These are phyloP conservation scores for Haplosporangium sp. DNA, from an alignment of 371 early-diverging fungal genomes.

Conservation along the genomic window DNA sequence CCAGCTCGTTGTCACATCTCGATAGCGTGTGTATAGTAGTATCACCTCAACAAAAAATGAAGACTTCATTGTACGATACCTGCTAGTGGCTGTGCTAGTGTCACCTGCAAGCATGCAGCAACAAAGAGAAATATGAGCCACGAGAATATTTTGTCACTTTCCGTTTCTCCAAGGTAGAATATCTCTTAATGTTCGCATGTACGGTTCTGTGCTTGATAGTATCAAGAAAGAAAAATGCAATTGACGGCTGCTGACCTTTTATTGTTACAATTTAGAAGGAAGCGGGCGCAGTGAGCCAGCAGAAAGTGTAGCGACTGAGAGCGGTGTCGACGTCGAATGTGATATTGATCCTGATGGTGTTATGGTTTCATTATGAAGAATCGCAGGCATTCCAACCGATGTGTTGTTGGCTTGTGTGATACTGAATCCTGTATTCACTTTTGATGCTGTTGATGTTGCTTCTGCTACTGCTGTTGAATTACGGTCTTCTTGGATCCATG, in stretches of 20 bases:
- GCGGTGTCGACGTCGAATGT: constrained; percentile 2
- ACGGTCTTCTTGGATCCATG: constrained; percentile 30
- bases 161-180: too few relatives aligned
- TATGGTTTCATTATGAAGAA: too few relatives aligned
- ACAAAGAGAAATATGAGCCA: too few relatives aligned
- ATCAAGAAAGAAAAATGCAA: not conserved
- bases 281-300: constrained; percentile 1
- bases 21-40: too few relatives aligned
- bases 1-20: too few relatives aligned
- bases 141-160: too few relatives aligned
- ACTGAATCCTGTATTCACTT: not conserved
- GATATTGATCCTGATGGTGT: not conserved
- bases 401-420: not conserved
- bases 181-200: too few relatives aligned
- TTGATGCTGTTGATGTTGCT: not conserved
- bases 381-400: not conserved
- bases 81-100: too few relatives aligned
- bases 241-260: not conserved
- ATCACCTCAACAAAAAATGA: too few relatives aligned
- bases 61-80: too few relatives aligned
- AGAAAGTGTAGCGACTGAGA: constrained; percentile 29
- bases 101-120: too few relatives aligned
- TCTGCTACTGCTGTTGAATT: not conserved
- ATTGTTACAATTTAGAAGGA: not conserved
- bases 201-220: not conserved